These are phyloP conservation scores for Calocybe indica DNA, from an alignment of 768 basidiomycete genomes.

Conservation along the genomic window DNA sequence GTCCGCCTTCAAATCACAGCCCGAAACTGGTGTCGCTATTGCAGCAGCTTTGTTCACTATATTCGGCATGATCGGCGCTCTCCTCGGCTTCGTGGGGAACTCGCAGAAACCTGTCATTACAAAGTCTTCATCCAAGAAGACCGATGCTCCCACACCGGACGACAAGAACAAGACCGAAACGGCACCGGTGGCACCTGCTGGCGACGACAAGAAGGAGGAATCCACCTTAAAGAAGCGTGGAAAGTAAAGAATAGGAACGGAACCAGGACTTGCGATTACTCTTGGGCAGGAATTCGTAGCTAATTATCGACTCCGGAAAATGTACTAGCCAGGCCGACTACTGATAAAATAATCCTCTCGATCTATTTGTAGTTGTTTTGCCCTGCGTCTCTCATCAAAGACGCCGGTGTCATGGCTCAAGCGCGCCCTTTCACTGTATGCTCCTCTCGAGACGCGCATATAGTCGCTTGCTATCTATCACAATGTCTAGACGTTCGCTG, in stretches of 20 bases:
- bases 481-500: constrained; percentile 49
- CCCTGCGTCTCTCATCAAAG: background rate
- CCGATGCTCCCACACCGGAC: constrained; percentile 32
- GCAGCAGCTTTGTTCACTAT: constrained; percentile 69
- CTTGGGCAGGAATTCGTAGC: no score
- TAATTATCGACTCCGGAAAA: no score
- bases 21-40: constrained; percentile 80
- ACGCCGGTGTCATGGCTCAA: background rate
- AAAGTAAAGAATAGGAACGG: no score
- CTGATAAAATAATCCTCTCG: background rate
- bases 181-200: constrained; percentile 66
- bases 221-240: no score
- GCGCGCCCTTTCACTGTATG: constrained; percentile 6
- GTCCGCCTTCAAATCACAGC: constrained; percentile 79
- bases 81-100: constrained; percentile 75
- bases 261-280: no score
- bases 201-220: constrained; percentile 67
- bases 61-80: constrained; percentile 77
- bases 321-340: no score
- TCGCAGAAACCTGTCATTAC: constrained; percentile 66
- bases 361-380: constrained; percentile 3
- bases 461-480: constrained; percentile 1
- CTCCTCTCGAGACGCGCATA: constrained; percentile 3
- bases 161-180: constrained; percentile 74
- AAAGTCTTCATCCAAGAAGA: constrained; percentile 18